These are phyloP conservation scores for Botrytis byssoidea DNA, from an alignment of 2,329 filamentous ascomycete genomes.

Conservation along the genomic window DNA sequence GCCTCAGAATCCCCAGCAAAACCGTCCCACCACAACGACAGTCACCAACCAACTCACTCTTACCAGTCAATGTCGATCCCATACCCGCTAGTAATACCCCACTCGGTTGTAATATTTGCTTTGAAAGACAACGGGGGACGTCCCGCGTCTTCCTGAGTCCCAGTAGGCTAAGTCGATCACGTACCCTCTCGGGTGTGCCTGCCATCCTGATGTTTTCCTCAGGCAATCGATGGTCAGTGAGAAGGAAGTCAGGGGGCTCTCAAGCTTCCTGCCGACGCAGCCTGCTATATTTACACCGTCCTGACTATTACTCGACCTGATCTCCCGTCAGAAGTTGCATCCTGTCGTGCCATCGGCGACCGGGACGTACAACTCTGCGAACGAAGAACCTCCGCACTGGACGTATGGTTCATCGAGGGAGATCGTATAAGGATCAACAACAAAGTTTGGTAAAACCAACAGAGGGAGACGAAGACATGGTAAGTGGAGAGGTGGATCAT, in stretches of 20 bases:
- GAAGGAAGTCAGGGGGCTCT: background rate
- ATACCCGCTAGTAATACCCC: background rate
- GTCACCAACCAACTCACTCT: background rate
- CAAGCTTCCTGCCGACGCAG: conserved; percentile 8
- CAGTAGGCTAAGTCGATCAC: background rate
- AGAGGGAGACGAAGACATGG: background rate
- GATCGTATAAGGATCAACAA: background rate
- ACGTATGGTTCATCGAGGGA: conserved; percentile 7
- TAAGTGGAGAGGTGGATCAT: conserved; percentile 6
- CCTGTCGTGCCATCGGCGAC: conserved; percentile 4
- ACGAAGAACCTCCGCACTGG: background rate
- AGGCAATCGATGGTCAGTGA: background rate
- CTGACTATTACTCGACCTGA: background rate
- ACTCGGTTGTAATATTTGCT: background rate
- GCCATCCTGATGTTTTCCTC: background rate
- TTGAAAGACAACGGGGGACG: background rate
- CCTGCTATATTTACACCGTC: background rate
- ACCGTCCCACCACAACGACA: background rate
- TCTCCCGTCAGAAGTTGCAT: background rate
- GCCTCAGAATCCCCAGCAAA: background rate
- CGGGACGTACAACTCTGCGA: background rate
- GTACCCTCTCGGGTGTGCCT: background rate
- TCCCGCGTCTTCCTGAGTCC: background rate
- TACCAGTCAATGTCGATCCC: background rate
- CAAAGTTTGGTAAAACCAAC: background rate